Evolutionary conservation across 1,284 basidiomycete species (phyloP).

Genomic region (Spongispora temasekensis): DNA sequence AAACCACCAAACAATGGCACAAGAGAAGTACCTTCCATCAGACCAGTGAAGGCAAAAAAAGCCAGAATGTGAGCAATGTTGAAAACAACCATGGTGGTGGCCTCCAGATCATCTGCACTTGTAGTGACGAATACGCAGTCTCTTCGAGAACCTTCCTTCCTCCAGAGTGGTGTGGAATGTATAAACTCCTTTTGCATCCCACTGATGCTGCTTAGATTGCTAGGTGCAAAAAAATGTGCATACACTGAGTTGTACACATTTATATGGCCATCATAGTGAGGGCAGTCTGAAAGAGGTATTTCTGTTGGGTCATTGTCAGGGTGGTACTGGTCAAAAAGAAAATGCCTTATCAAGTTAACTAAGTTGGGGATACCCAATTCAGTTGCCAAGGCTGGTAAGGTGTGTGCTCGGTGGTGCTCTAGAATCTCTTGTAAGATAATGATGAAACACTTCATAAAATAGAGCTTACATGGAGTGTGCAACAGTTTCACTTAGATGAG

Average conservation of each 20-base stretch:
- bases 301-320: constrained; percentile 4
- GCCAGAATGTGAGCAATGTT: neutral
- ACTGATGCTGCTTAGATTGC: constrained; percentile 5
- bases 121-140: neutral
- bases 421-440: too few relatives aligned
- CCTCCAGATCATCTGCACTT: neutral
- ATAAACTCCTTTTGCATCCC: constrained; percentile 7
- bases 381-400: neutral
- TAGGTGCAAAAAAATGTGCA: constrained; percentile 6
- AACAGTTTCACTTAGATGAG: neutral
- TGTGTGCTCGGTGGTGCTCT: neutral
- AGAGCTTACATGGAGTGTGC: neutral
- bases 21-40: too few relatives aligned
- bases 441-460: too few relatives aligned
- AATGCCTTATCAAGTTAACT: neutral
- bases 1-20: too few relatives aligned
- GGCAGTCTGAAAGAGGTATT: constrained; percentile 5
- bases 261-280: constrained; percentile 1
- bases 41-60: neutral
- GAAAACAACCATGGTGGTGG: neutral
- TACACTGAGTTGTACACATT: constrained; percentile 5
- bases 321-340: constrained; percentile 6
- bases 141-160: neutral
- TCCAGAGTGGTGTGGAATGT: neutral
- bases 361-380: constrained; percentile 5